Evolutionary conservation across 2,329 filamentous ascomycete species (phyloP).

Genomic region (Neonectria faginata): DNA sequence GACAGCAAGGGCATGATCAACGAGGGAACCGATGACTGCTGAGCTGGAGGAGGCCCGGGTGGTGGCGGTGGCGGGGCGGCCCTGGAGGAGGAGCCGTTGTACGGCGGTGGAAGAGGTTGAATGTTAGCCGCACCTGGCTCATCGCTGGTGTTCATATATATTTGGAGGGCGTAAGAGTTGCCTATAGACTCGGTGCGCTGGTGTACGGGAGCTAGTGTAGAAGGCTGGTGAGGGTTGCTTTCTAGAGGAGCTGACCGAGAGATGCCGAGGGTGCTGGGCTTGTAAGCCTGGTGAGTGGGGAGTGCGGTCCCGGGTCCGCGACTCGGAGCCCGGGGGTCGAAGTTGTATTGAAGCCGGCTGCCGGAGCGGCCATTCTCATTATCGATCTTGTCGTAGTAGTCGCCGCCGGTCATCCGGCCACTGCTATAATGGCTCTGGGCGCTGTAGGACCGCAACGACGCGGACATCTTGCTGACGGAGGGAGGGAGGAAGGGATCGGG

Average conservation of each 20-base stretch:
- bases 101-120: conserved; percentile 1
- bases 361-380: conserved; percentile 36
- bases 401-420: conserved; percentile 48
- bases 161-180: conserved; percentile 18
- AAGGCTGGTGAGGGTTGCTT: conserved; percentile 27
- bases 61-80: conserved; percentile 46
- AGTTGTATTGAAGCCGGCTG: conserved; percentile 43
- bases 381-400: conserved; percentile 56
- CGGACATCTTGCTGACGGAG: conserved; percentile 11
- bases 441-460: conserved; percentile 20
- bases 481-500: conserved; percentile 39
- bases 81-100: not conserved
- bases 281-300: conserved; percentile 63
- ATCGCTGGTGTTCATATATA: conserved; percentile 9
- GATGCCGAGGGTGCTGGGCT: conserved; percentile 50
- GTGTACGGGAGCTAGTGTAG: conserved; percentile 22
- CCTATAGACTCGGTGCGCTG: conserved; percentile 10
- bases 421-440: conserved; percentile 31
- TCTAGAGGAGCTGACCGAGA: conserved; percentile 6
- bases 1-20: conserved; percentile 54
- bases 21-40: conserved; percentile 47
- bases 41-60: conserved; percentile 41
- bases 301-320: conserved; percentile 49
- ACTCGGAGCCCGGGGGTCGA: conserved; percentile 41
- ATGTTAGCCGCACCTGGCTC: not conserved